Evolutionary conservation across 202 grass and related monocot genomes (phyloP).

Genomic region (Cymbopogon flexuosus): DNA sequence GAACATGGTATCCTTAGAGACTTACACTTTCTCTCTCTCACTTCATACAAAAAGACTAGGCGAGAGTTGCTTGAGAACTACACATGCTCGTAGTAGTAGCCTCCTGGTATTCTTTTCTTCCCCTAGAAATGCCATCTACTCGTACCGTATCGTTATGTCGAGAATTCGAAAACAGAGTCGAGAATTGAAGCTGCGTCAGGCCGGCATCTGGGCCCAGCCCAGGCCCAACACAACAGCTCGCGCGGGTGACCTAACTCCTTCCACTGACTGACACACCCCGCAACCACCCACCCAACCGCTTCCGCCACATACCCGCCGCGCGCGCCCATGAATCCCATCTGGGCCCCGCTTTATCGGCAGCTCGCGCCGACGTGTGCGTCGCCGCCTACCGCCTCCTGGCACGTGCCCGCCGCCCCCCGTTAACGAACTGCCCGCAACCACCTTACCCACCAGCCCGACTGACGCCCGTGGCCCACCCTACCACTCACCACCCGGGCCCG

Average conservation of each 20-base stretch:
- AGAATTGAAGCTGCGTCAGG: neutral
- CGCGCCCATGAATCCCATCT: neutral
- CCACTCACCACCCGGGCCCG: neutral
- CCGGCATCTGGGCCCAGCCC: neutral
- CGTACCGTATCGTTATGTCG: neutral
- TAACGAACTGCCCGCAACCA: slow-evolving; percentile 14
- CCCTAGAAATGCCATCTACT: neutral
- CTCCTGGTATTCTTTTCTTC: neutral
- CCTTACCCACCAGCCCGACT: neutral
- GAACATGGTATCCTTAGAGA: too few relatives aligned
- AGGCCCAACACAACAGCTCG: neutral
- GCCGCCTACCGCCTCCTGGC: slow-evolving; percentile 37
- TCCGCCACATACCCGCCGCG: slow-evolving; percentile 28
- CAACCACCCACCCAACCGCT: slow-evolving; percentile 46
- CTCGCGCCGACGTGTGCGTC: slow-evolving; percentile 25
- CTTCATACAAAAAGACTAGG: neutral
- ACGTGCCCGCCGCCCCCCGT: slow-evolving; percentile 36
- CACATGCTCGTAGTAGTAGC: neutral
- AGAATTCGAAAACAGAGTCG: neutral
- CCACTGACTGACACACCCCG: slow-evolving; percentile 19
- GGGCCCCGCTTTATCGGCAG: slow-evolving; percentile 36
- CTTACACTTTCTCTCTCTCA: neutral
- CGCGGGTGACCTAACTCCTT: slow-evolving; percentile 37
- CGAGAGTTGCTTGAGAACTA: neutral
- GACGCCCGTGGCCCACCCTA: neutral